phyloP scores from a whole-genome alignment of 768 basidiomycete species.

The Favolaschia claudopus region DNA sequence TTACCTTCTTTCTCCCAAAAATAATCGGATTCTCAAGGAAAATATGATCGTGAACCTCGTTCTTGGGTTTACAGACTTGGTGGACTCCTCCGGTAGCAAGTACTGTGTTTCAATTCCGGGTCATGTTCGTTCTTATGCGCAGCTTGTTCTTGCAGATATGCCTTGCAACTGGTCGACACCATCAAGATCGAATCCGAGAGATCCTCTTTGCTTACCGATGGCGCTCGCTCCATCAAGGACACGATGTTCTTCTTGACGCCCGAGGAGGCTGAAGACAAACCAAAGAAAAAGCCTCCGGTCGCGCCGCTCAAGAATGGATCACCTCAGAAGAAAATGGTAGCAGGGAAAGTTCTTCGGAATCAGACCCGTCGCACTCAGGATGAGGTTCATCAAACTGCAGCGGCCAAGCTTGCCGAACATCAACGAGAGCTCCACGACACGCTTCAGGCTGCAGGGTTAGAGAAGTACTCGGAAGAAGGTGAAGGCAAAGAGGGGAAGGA shows the following conservation, averaged over 20 bases:
- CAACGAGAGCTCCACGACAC: constrained; percentile 82
- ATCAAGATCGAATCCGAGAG: constrained; percentile 76
- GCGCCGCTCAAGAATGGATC: constrained; percentile 69
- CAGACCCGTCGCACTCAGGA: constrained; percentile 90
- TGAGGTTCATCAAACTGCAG: constrained; percentile 80
- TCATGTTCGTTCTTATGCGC: constrained; percentile 1
- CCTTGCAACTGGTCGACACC: constrained; percentile 89
- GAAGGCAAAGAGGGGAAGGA: constrained; percentile 79
- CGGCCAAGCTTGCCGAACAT: constrained; percentile 85
- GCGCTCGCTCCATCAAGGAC: constrained; percentile 84
- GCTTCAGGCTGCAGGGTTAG: constrained; percentile 81
- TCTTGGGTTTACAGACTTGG: constrained; percentile 85
- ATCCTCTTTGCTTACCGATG: constrained; percentile 79
- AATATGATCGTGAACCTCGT: constrained; percentile 89
- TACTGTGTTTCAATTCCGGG: constrained; percentile 41
- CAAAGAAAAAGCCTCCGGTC: constrained; percentile 59
- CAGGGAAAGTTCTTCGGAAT: constrained; percentile 86
- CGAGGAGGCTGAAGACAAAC: constrained; percentile 62
- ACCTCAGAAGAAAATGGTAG: constrained; percentile 78
- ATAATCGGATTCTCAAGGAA: constrained; percentile 68
- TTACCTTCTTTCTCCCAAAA: constrained; percentile 86
- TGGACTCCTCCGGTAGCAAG: constrained; percentile 82
- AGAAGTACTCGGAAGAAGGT: constrained; percentile 84
- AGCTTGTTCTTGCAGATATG: constrained; percentile 67
- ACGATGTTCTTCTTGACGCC: constrained; percentile 85